phyloP scores from a whole-genome alignment of 2,329 filamentous ascomycete genomes.

The Leptographium radiaticola region DNA sequence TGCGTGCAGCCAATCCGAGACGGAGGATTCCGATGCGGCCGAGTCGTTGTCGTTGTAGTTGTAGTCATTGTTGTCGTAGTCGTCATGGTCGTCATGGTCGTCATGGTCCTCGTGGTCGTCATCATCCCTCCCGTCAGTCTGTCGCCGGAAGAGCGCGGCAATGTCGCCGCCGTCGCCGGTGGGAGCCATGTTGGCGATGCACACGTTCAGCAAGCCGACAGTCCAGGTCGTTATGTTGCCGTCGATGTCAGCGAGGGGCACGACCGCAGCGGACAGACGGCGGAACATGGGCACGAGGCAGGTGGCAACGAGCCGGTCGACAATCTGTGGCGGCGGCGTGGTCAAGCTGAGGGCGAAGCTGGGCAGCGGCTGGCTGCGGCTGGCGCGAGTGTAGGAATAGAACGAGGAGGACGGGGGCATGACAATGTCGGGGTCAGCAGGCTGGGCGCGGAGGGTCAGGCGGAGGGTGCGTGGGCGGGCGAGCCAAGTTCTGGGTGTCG shows the following conservation, averaged over 20 bases:
- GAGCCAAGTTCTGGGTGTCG: constrained; percentile 43
- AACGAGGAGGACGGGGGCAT: constrained; percentile 21
- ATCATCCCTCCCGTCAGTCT: constrained; percentile 43
- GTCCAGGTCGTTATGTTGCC: constrained; percentile 44
- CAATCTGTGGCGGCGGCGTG: constrained; percentile 3
- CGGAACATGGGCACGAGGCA: constrained; percentile 12
- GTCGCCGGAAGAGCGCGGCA: constrained; percentile 76
- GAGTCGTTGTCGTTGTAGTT: not conserved
- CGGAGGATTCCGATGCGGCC: not conserved
- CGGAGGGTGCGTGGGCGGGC: constrained; percentile 72
- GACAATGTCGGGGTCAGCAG: not conserved
- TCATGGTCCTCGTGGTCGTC: not conserved
- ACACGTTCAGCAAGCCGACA: constrained; percentile 72
- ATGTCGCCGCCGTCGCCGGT: constrained; percentile 47
- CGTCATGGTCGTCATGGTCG: not conserved
- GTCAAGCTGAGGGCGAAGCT: constrained; percentile 55
- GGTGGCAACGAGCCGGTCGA: constrained; percentile 14
- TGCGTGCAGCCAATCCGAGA: not conserved
- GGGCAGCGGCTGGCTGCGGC: constrained; percentile 50
- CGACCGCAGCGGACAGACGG: constrained; percentile 9
- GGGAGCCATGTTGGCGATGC: constrained; percentile 68
- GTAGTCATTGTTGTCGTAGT: not conserved
- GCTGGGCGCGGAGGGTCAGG: constrained; percentile 55
- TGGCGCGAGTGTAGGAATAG: constrained; percentile 49
- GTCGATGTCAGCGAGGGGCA: constrained; percentile 6